These are phyloP conservation scores for Backusella morwellensis DNA, from an alignment of 192 early-diverging fungal genomes.

Conservation along the genomic window DNA sequence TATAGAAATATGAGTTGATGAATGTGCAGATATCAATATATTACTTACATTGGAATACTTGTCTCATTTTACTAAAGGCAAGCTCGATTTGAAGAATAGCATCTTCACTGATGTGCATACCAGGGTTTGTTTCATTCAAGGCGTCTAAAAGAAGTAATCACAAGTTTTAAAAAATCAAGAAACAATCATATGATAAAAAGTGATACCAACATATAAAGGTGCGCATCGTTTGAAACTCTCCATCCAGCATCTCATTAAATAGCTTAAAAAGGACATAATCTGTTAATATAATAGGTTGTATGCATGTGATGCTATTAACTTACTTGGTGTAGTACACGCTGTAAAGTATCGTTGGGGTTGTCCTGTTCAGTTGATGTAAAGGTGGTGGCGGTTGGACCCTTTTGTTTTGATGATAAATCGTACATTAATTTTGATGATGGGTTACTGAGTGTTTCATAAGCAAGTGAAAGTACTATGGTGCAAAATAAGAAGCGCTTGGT, in stretches of 20 bases:
- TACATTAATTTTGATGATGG: slow-evolving; percentile 52
- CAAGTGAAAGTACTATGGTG: slow-evolving; percentile 43
- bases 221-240: slow-evolving; percentile 57
- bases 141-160: slow-evolving; percentile 28
- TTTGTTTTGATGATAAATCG: slow-evolving; percentile 45
- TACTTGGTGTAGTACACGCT: slow-evolving; percentile 54
- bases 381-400: slow-evolving; percentile 3
- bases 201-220: slow-evolving; percentile 54
- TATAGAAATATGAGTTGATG: not conserved
- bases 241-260: slow-evolving; percentile 60
- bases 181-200: not conserved
- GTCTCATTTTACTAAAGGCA: slow-evolving; percentile 37
- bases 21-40: not conserved
- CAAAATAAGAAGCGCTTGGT: not conserved
- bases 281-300: not conserved
- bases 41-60: slow-evolving; percentile 36
- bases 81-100: slow-evolving; percentile 39
- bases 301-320: not conserved
- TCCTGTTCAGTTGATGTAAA: slow-evolving; percentile 31
- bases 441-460: slow-evolving; percentile 57
- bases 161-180: not conserved
- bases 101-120: slow-evolving; percentile 43
- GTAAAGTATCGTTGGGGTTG: slow-evolving; percentile 47
- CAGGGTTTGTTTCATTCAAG: slow-evolving; percentile 41
- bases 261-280: slow-evolving; percentile 22